Evolutionary conservation across 2,329 filamentous ascomycete species (phyloP).

Genomic region (Paracamarosporium sp.): DNA sequence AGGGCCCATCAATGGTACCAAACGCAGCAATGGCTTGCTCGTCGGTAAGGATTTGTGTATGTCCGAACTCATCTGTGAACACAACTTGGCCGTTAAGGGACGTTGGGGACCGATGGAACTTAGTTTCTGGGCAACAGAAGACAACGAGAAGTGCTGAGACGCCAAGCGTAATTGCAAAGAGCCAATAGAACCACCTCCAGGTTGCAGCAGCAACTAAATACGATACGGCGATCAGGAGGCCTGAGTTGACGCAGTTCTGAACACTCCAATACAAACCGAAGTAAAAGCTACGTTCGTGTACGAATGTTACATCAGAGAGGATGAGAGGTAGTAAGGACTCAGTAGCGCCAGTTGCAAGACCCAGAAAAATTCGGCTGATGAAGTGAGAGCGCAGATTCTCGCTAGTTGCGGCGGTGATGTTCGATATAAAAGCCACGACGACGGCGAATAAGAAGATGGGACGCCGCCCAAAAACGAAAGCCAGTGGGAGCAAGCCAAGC

Average conservation of each 20-base stretch:
- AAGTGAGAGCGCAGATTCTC: background rate
- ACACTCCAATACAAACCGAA: background rate
- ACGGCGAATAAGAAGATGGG: background rate
- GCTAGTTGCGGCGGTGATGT: background rate
- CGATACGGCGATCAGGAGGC: background rate
- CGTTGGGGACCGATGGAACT: background rate
- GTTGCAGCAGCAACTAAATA: background rate
- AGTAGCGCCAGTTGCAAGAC: background rate
- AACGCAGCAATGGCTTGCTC: background rate
- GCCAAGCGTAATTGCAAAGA: background rate
- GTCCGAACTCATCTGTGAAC: background rate
- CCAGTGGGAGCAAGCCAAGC: background rate
- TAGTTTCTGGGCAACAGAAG: background rate
- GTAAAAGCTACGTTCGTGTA: background rate
- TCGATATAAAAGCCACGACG: background rate
- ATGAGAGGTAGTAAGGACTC: background rate
- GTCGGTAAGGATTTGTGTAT: background rate
- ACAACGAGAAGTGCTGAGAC: background rate
- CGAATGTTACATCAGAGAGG: background rate
- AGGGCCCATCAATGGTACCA: background rate
- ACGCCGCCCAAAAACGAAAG: background rate
- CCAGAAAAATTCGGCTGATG: background rate
- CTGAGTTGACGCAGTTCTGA: background rate
- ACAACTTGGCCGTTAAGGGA: background rate
- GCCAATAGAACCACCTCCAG: background rate